Conservation (phyloP, 2,329 filamentous ascomycete species). For the Clonostachys chloroleuca region DNA sequence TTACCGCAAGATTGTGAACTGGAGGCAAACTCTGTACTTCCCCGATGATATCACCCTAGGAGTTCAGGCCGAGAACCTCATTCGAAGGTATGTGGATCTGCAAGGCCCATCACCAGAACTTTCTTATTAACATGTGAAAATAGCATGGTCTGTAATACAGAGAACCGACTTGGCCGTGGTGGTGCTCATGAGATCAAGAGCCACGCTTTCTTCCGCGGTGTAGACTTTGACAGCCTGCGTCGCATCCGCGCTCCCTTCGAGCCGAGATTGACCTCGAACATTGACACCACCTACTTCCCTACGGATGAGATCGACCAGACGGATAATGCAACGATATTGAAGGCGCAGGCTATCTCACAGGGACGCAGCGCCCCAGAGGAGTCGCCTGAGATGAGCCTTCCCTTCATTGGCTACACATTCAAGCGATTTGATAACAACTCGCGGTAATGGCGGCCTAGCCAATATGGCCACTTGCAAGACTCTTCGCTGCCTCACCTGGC, state of each 20-base stretch:
- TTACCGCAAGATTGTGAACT: slow-evolving; percentile 98
- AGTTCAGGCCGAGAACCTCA: slow-evolving; percentile 84
- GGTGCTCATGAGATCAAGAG: slow-evolving; percentile 89
- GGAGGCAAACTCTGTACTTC: slow-evolving; percentile 93
- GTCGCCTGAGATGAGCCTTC: slow-evolving; percentile 89
- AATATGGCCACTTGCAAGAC: too few species aligned
- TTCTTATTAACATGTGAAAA: background rate
- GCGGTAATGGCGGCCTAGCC: slow-evolving; percentile 33
- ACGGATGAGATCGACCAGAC: slow-evolving; percentile 98
- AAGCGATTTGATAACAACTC: slow-evolving; percentile 86
- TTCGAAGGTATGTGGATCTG: slow-evolving; percentile 65
- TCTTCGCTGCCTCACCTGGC: too few species aligned
- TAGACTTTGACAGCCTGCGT: slow-evolving; percentile 89
- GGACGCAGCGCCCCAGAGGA: slow-evolving; percentile 62
- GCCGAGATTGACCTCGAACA: slow-evolving; percentile 85
- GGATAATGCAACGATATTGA: slow-evolving; percentile 82
- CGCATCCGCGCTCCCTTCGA: slow-evolving; percentile 95
- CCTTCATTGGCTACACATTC: slow-evolving; percentile 67
- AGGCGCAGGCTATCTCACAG: slow-evolving; percentile 74
- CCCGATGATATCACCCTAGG: slow-evolving; percentile 91
- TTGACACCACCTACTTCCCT: slow-evolving; percentile 97
- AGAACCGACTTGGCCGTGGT: slow-evolving; percentile 82
- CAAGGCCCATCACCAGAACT: too few species aligned
- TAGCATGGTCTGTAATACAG: slow-evolving; percentile 90
- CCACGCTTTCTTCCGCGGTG: slow-evolving; percentile 94